These are phyloP conservation scores for Trametes maxima DNA, from an alignment of 768 basidiomycete genomes.

Conservation along the genomic window DNA sequence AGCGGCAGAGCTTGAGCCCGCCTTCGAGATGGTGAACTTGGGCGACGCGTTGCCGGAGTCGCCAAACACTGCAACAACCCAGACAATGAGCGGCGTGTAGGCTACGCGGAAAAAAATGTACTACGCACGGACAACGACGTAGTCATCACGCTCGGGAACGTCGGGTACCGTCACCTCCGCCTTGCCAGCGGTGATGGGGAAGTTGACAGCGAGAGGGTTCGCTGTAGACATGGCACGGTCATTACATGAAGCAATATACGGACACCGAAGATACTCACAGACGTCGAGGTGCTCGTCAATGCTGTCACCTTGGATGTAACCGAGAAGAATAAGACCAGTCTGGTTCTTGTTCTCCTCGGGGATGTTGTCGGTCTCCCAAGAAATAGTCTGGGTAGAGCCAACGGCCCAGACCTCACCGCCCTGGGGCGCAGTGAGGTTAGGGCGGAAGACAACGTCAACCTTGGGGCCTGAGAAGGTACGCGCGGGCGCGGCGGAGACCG, in stretches of 20 bases:
- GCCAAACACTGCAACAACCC: constrained; percentile 43
- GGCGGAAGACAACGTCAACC: constrained; percentile 42
- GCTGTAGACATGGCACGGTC: constrained; percentile 29
- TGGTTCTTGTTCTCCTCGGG: constrained; percentile 39
- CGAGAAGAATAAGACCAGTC: constrained; percentile 50
- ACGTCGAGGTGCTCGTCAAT: constrained; percentile 53
- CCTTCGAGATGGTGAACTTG: constrained; percentile 30
- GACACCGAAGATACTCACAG: constrained; percentile 37
- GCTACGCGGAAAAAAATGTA: background rate
- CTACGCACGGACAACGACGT: constrained; percentile 49
- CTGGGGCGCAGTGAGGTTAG: constrained; percentile 45
- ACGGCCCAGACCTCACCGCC: constrained; percentile 38
- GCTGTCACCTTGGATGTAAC: constrained; percentile 36
- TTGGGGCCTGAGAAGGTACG: constrained; percentile 30
- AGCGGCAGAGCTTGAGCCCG: background rate
- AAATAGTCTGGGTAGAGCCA: constrained; percentile 42
- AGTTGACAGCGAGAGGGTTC: constrained; percentile 46
- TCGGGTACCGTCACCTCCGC: constrained; percentile 44
- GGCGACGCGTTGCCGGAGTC: constrained; percentile 45
- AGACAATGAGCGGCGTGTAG: background rate
- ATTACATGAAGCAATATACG: background rate
- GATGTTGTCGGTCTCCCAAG: constrained; percentile 46
- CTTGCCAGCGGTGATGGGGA: constrained; percentile 42
- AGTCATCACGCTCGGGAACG: constrained; percentile 40
- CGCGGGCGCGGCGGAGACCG: constrained; percentile 30